These are phyloP conservation scores for Nicotiana undulata DNA, from an alignment of 257 asterid genomes.

Conservation along the genomic window DNA sequence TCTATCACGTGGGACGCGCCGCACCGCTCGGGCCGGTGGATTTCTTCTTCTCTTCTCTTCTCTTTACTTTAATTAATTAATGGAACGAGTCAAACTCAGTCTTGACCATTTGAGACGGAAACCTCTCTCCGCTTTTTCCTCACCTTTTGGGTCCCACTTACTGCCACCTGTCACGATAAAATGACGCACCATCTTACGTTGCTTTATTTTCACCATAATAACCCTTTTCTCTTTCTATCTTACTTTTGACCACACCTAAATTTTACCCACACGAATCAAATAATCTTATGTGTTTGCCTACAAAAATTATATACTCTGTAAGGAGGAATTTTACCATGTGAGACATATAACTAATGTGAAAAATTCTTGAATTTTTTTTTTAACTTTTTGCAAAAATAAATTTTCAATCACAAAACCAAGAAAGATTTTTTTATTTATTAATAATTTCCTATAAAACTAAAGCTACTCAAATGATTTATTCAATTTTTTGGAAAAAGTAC, in stretches of 20 bases:
- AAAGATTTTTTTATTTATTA: not conserved
- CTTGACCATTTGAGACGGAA: slow-evolving; percentile 59
- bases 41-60: not conserved
- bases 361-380: too few relatives aligned
- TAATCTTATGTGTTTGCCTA: too few relatives aligned
- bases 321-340: too few relatives aligned
- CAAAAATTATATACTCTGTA: too few relatives aligned
- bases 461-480: not conserved
- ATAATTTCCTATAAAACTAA: not conserved
- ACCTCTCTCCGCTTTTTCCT: slow-evolving; percentile 7
- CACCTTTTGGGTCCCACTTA: slow-evolving; percentile 22
- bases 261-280: too few relatives aligned
- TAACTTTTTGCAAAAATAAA: too few relatives aligned
- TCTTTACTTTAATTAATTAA: not conserved
- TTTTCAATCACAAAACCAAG: not conserved
- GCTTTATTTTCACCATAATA: slow-evolving; percentile 14
- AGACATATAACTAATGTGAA: too few relatives aligned
- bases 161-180: slow-evolving; percentile 27
- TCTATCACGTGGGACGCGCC: slow-evolving; percentile 89
- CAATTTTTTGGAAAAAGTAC: too few relatives aligned
- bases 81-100: slow-evolving; percentile 62
- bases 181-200: slow-evolving; percentile 79
- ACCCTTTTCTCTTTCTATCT: slow-evolving; percentile 4
- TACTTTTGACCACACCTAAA: not conserved
- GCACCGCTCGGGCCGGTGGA: slow-evolving; percentile 67